Evolutionary conservation across 495 filamentous ascomycete genomes (phyloP).

Genomic region (Aspergillus olivimuriae): DNA sequence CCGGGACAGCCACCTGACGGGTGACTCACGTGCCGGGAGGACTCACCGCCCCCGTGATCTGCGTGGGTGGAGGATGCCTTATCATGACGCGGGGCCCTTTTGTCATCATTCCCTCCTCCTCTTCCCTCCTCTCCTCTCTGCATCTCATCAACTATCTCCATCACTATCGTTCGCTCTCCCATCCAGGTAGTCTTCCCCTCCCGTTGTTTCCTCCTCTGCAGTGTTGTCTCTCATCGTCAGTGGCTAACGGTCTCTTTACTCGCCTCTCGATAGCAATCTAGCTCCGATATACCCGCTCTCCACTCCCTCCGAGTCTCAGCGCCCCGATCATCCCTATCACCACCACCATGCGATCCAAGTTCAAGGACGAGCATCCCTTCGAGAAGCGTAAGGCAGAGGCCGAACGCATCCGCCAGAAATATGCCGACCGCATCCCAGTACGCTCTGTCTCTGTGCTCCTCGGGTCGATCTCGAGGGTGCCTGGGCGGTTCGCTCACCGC

Average conservation of each 20-base stretch:
- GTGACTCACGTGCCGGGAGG: constrained; percentile 21
- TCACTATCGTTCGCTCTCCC: constrained; percentile 2
- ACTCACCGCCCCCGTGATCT: constrained; percentile 37
- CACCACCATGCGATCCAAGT: constrained; percentile 94
- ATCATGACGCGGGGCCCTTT: constrained; percentile 27
- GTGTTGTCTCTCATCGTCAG: too few relatives aligned
- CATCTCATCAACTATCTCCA: constrained; percentile 2
- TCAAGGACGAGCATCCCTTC: constrained; percentile 99
- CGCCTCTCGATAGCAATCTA: too few relatives aligned
- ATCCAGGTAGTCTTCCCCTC: neutral
- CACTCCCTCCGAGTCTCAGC: constrained; percentile 19
- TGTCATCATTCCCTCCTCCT: constrained; percentile 12
- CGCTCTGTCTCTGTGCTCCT: neutral
- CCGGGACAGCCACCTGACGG: constrained; percentile 13
- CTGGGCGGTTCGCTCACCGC: constrained; percentile 34
- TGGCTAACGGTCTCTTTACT: too few relatives aligned
- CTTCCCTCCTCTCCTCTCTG: constrained; percentile 9
- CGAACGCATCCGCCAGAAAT: constrained; percentile 98
- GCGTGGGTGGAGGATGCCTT: constrained; percentile 11
- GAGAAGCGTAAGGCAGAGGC: constrained; percentile 99
- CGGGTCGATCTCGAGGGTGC: neutral
- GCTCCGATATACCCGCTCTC: too few relatives aligned
- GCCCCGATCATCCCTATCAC: constrained; percentile 13
- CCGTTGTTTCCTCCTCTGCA: neutral
- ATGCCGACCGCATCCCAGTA: constrained; percentile 97